phyloP scores from a whole-genome alignment of 192 early-diverging fungal genomes.

The Gryganskiella cystojenkinii region DNA sequence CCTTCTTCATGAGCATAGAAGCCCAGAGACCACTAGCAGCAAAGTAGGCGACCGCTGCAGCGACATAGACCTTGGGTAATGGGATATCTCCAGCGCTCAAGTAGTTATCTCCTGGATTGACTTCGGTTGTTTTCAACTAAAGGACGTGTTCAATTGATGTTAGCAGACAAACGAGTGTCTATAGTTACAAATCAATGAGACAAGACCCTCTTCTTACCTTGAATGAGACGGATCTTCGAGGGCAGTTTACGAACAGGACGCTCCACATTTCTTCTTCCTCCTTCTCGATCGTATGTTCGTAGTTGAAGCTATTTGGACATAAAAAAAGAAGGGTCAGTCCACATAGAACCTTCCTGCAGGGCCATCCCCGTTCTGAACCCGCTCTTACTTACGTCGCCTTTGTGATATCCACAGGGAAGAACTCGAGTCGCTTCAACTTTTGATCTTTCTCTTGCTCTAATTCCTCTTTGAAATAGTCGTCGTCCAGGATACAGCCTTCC shows the following conservation, averaged over 20 bases:
- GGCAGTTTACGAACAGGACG: conserved; percentile 60
- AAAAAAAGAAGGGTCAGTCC: too few species aligned
- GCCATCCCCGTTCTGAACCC: too few species aligned
- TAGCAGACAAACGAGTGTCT: too few species aligned
- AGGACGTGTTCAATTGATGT: not conserved
- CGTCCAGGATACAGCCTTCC: conserved; percentile 55
- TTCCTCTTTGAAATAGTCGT: conserved; percentile 52
- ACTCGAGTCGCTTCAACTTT: conserved; percentile 11
- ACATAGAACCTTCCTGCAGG: too few species aligned
- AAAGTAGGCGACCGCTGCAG: conserved; percentile 49
- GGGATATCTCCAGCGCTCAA: conserved; percentile 66
- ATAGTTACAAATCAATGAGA: not conserved
- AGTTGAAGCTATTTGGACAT: conserved; percentile 33
- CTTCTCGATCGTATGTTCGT: conserved; percentile 27
- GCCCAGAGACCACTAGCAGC: conserved; percentile 48
- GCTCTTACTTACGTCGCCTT: conserved; percentile 10
- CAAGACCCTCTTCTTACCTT: conserved; percentile 41
- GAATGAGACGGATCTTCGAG: conserved; percentile 44
- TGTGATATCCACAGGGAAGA: conserved; percentile 20
- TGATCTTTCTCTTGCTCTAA: conserved; percentile 24
- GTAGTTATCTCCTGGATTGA: conserved; percentile 61
- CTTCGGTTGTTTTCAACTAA: conserved; percentile 56
- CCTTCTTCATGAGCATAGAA: conserved; percentile 38
- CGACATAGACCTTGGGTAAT: conserved; percentile 57
- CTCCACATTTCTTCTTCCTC: conserved; percentile 59